A percentile compares a stretch with the other conserved stretches of the same genome.
Evolutionary conservation across 352 stramenopile genomes (phyloP).

Genomic region (Globisporangium spiculum): DNA sequence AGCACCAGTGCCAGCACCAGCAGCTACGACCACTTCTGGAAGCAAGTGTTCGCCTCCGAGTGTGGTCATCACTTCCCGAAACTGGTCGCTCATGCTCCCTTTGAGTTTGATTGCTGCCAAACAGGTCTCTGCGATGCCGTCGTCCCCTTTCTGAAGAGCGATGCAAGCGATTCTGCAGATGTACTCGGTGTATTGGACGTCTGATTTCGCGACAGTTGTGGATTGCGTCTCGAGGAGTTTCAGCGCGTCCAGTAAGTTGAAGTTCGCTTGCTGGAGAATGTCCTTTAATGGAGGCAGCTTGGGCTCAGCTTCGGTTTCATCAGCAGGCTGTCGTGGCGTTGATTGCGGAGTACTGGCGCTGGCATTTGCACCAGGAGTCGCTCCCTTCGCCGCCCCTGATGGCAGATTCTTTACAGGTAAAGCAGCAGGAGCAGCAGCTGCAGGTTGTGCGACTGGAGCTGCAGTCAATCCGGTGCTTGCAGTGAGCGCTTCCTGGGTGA

Average conservation of each 20-base stretch:
- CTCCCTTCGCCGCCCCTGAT: background rate
- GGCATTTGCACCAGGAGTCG: conserved; percentile 1
- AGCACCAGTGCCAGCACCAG: background rate
- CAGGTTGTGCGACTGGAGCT: background rate
- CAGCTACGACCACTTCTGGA: conserved; percentile 16
- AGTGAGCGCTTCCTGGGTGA: conserved; percentile 4
- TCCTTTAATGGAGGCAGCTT: conserved; percentile 33
- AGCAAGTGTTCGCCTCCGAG: conserved; percentile 36
- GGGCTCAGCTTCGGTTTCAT: background rate
- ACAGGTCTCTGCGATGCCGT: conserved; percentile 24
- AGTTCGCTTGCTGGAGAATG: conserved; percentile 34
- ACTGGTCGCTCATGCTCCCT: conserved; percentile 34
- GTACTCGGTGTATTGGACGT: conserved; percentile 30
- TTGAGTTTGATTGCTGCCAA: conserved; percentile 43
- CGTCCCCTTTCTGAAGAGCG: conserved; percentile 17
- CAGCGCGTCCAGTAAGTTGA: conserved; percentile 30
- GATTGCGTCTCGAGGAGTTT: conserved; percentile 22
- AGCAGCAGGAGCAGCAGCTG: background rate
- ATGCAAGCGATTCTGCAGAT: conserved; percentile 32
- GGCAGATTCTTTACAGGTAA: background rate
- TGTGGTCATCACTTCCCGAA: conserved; percentile 28
- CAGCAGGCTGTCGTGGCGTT: conserved; percentile 10
- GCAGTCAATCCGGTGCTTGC: background rate
- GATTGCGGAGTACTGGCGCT: conserved; percentile 11
- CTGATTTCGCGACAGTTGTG: background rate